Base-by-base conservation (phyloP, 345 rosid species). In the Eutrema japonicum region DNA sequence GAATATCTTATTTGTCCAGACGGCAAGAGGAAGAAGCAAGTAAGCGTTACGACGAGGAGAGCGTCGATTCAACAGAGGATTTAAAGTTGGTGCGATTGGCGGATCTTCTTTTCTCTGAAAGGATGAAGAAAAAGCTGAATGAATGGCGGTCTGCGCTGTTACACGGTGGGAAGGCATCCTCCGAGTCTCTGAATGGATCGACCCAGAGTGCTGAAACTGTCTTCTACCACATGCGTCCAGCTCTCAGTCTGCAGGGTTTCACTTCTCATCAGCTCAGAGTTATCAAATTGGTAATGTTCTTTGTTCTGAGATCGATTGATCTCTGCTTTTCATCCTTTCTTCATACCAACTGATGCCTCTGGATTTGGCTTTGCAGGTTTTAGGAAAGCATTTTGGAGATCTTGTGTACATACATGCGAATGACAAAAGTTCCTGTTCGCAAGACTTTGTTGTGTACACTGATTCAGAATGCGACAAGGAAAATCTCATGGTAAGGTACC, bases 1-100 rank as follows among this genome's bases (percentile, higher is more conserved):
- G 98, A 64, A 69, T 93, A 82, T 87, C 96, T 82, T 93, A 93
- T 87, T 81, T 94, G 82, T 94, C 98, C 84, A 86, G 91, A 88
- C 81, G 80, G 63, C 91, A 83, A 83, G 98, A 91, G 72, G 82
- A 74, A 49, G 85, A 83, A 27, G 87, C 89, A 18, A 64, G 74
- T 55, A 77, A 79, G 71, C 84, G 52, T 41, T 59, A 78, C 22
- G 59, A 64, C 51, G 74, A 82, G 47, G 87, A 71, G 55, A 65
- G 55, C 4, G 67, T 32, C 8, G 75, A 81, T 66, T 70, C 61
- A 32, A 53, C 41, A 18, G 71, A 68, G 48, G 88, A 85, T 35
- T 52, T 73, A 16, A 82, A 84, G 9, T 66, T 82, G 82, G 83
- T 66, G 53, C 80, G 86, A 37, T 66, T 90, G 49, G 78, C 82